phyloP scores from a whole-genome alignment of 371 early-diverging fungal species.

The Neoconidiobolus thromboides region DNA sequence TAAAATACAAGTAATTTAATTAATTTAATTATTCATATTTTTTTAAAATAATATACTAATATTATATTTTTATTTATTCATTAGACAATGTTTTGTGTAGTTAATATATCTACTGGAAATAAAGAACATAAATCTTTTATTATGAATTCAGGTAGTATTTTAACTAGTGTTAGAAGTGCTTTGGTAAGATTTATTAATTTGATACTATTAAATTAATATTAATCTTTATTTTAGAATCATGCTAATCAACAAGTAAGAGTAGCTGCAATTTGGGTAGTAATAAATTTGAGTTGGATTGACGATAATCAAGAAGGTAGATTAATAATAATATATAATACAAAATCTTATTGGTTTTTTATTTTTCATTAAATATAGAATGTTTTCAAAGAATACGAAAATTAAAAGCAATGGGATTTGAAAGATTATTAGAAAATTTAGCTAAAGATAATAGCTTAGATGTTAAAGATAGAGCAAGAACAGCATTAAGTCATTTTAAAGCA shows the following conservation, averaged over 20 bases:
- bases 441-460: slow-evolving; percentile 45
- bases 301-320: slow-evolving; percentile 25
- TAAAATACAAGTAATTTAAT: slow-evolving; percentile 18
- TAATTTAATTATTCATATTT: not conserved
- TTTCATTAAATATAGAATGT: slow-evolving; percentile 8
- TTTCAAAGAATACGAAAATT: slow-evolving; percentile 19
- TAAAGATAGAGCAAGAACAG: slow-evolving; percentile 51
- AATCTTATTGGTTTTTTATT: not conserved
- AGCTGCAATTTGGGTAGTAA: slow-evolving; percentile 57
- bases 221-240: slow-evolving; percentile 22
- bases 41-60: not conserved
- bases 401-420: slow-evolving; percentile 34
- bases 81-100: slow-evolving; percentile 41
- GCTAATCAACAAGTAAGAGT: slow-evolving; percentile 38
- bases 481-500: slow-evolving; percentile 28
- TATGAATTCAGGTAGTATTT: slow-evolving; percentile 31
- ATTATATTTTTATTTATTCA: slow-evolving; percentile 1
- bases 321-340: slow-evolving; percentile 1
- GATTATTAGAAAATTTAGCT: slow-evolving; percentile 25
- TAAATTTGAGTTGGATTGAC: slow-evolving; percentile 65
- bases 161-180: slow-evolving; percentile 26
- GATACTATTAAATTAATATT: not conserved
- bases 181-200: slow-evolving; percentile 22
- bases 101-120: slow-evolving; percentile 54
- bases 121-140: slow-evolving; percentile 42